A percentile compares a stretch with the other conserved stretches of the same genome.
These are phyloP conservation scores for Emergomyces orientalis DNA, from an alignment of 2,329 filamentous ascomycete species.

Conservation along the genomic window DNA sequence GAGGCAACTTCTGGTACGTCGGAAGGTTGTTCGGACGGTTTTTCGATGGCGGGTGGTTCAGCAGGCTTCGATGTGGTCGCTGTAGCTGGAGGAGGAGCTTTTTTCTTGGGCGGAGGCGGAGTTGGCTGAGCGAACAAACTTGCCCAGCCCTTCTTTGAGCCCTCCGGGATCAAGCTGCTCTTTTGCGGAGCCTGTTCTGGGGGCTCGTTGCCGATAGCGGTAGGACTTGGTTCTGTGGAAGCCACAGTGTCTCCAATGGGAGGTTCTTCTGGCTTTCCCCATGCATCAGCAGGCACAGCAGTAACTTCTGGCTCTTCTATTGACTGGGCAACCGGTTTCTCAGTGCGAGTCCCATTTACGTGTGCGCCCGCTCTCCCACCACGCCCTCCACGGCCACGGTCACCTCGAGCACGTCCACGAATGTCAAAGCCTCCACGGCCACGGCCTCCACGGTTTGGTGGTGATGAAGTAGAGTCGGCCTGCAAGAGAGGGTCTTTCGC, in stretches of 20 bases:
- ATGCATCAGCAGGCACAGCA: conserved; percentile 14
- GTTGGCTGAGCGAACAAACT: conserved; percentile 62
- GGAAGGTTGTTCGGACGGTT: conserved; percentile 17
- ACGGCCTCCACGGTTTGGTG: conserved; percentile 34
- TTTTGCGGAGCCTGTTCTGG: conserved; percentile 21
- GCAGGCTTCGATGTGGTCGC: conserved; percentile 21
- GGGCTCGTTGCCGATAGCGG: conserved; percentile 12
- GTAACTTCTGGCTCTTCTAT: conserved; percentile 6
- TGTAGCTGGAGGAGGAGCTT: conserved; percentile 38
- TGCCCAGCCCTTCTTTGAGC: conserved; percentile 51
- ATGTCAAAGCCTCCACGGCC: conserved; percentile 40
- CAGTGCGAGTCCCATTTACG: conserved; percentile 35
- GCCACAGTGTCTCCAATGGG: conserved; percentile 20
- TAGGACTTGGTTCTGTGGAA: conserved; percentile 18
- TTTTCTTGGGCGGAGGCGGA: conserved; percentile 41
- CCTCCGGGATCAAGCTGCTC: conserved; percentile 30
- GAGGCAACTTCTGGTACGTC: conserved; percentile 17
- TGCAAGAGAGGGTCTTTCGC: conserved; percentile 34
- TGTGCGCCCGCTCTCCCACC: conserved; percentile 37
- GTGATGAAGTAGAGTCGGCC: conserved; percentile 26
- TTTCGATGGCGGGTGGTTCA: conserved; percentile 29
- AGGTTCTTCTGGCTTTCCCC: conserved; percentile 15
- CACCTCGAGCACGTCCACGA: conserved; percentile 40
- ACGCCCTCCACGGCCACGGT: conserved; percentile 40
- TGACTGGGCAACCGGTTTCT: conserved; percentile 22